Conservation (phyloP, 805 yeast species). For the Candida boidinii region DNA sequence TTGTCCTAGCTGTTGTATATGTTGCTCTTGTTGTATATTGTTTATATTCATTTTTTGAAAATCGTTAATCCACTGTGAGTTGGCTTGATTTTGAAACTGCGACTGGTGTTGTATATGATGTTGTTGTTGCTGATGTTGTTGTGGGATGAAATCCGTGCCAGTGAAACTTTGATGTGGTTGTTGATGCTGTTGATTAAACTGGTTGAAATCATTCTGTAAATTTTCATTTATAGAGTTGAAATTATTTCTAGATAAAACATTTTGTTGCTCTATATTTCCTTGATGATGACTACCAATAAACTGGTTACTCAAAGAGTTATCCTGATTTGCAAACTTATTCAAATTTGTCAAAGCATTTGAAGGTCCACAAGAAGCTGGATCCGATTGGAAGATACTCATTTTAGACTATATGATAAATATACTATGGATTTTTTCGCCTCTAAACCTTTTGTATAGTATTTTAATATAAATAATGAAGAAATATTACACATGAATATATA, state of each 20-base stretch:
- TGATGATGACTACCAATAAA: not conserved
- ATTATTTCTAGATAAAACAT: no score
- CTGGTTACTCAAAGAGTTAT: constrained; percentile 1
- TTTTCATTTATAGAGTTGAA: constrained; percentile 20
- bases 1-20: not conserved
- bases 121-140: not conserved
- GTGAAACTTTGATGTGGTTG: not conserved
- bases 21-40: not conserved
- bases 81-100: constrained; percentile 2
- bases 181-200: constrained; percentile 14
- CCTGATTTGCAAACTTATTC: not conserved
- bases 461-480: no score
- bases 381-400: constrained; percentile 2
- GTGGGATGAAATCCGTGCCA: no score
- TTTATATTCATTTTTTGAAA: constrained; percentile 13
- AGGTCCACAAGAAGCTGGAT: constrained; percentile 3
- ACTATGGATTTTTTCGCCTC: no score
- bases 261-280: no score
- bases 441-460: no score
- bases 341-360: not conserved
- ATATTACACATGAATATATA: no score
- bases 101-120: constrained; percentile 1
- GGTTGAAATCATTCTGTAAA: constrained; percentile 31
- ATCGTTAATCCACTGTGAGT: constrained; percentile 14
- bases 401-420: no score